phyloP scores from a whole-genome alignment of 2,329 filamentous ascomycete species.

The Calonectria hawksworthii region DNA sequence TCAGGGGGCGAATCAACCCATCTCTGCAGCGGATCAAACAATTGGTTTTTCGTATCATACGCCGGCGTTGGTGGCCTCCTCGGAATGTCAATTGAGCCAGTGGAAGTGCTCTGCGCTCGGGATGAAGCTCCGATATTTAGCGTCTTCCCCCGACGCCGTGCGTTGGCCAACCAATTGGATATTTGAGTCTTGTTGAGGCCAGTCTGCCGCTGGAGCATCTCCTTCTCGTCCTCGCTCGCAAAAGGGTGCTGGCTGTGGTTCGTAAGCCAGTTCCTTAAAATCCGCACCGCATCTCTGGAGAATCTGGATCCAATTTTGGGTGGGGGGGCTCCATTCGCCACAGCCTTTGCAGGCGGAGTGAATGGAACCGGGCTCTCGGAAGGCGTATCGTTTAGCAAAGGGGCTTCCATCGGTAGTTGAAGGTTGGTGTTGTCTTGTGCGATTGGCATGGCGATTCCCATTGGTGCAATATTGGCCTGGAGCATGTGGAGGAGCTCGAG shows the following conservation, averaged over 20 bases:
- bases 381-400: background rate
- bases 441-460: background rate
- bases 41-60: background rate
- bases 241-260: conserved; percentile 75
- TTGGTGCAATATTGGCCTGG: conserved; percentile 10
- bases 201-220: conserved; percentile 76
- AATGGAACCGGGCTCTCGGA: background rate
- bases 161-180: conserved; percentile 89
- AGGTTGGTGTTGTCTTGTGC: background rate
- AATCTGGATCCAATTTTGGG: conserved; percentile 43
- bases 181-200: conserved; percentile 84
- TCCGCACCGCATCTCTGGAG: conserved; percentile 34
- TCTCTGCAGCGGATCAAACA: conserved; percentile 41
- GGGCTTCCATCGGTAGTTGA: background rate
- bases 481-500: conserved; percentile 21
- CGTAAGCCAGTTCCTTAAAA: conserved; percentile 37
- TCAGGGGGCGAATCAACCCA: conserved; percentile 48
- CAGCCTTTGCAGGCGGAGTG: background rate
- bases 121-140: conserved; percentile 45
- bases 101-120: background rate
- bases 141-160: conserved; percentile 81
- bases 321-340: conserved; percentile 16
- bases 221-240: conserved; percentile 84
- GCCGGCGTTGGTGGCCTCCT: conserved; percentile 12
- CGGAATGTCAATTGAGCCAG: conserved; percentile 9